Conservation (phyloP, 176 grass and related monocot species). For the Alloteropsis semialata region DNA sequence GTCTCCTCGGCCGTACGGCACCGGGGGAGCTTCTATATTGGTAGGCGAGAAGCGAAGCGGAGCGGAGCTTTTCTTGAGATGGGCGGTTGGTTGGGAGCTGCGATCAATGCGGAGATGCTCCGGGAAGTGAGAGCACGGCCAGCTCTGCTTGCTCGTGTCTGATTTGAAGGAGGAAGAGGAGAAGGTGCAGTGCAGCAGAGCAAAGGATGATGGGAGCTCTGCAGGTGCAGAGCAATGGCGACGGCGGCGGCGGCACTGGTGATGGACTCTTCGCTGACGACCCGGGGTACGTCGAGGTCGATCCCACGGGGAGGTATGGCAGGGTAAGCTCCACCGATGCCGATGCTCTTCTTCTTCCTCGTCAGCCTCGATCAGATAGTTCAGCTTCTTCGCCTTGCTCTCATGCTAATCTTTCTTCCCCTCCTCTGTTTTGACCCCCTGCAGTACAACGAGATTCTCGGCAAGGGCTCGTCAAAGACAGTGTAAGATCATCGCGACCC, state of each 20-base stretch:
- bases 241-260: background rate
- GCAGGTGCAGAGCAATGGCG: slow-evolving; percentile 20
- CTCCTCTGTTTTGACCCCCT: background rate
- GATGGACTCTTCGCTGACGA: background rate
- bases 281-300: slow-evolving; percentile 40
- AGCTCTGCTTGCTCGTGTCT: background rate
- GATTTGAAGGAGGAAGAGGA: background rate
- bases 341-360: background rate
- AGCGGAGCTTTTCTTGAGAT: background rate
- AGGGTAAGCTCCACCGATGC: slow-evolving; percentile 24
- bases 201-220: slow-evolving; percentile 25
- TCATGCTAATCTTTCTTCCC: background rate
- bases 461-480: slow-evolving; percentile 69
- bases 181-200: background rate
- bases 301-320: slow-evolving; percentile 58
- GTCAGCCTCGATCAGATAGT: background rate
- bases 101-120: background rate
- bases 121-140: background rate
- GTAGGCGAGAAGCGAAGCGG: background rate
- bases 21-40: too few relatives aligned
- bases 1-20: background rate
- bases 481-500: slow-evolving; percentile 39
- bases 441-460: slow-evolving; percentile 70
- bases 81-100: background rate
- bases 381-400: background rate